Conservation (phyloP, 129 eudicot species). For the Apium graveolens region DNA sequence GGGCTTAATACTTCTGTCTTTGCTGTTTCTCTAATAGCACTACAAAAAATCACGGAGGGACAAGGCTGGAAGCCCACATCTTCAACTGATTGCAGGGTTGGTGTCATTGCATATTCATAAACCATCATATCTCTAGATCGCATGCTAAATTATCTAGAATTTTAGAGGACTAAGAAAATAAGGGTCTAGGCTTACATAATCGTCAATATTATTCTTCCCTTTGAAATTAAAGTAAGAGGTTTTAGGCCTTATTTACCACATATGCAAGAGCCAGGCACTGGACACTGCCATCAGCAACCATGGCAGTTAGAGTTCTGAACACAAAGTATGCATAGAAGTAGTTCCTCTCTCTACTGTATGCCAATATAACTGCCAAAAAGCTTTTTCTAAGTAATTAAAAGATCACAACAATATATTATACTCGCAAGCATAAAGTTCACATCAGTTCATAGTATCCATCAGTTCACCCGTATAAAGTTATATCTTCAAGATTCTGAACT, state of each 20-base stretch:
- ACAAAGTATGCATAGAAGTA: constrained; percentile 40
- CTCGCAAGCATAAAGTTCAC: not conserved
- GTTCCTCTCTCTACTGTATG: constrained; percentile 29
- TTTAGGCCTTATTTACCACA: constrained; percentile 27
- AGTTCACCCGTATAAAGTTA: not conserved
- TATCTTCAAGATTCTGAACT: not conserved
- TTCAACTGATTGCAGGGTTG: not conserved
- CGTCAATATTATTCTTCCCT: not conserved
- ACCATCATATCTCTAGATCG: not conserved
- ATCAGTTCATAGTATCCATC: not conserved
- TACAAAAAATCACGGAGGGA: not conserved
- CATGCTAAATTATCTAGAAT: not conserved
- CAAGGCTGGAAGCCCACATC: not conserved
- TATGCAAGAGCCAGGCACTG: constrained; percentile 39
- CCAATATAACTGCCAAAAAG: constrained; percentile 29
- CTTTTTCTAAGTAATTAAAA: not conserved
- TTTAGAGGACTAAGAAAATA: not conserved
- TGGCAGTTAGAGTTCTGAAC: constrained; percentile 23
- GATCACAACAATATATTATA: not conserved
- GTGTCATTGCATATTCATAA: not conserved
- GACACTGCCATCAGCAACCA: constrained; percentile 29
- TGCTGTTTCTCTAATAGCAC: not conserved
- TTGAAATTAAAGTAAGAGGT: not conserved
- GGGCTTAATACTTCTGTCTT: not conserved
- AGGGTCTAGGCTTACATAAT: not conserved